Evolutionary conservation across 73 alveolate species (phyloP), one percentile per base, ranked within the genome.

Genomic region (Paramecium sexaurelia): DNA sequence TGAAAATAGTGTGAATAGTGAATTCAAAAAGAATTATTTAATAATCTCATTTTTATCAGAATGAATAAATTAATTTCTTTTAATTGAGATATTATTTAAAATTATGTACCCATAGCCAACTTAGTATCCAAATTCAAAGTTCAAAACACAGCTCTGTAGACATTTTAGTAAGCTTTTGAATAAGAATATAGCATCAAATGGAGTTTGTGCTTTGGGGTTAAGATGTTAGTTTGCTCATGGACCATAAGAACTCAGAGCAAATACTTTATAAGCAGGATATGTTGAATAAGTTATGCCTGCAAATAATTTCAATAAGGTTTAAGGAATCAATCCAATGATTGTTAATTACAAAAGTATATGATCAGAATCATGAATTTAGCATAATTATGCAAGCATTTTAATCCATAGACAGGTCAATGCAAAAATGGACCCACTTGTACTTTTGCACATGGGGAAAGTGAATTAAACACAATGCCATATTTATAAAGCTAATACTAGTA

Each of bases 181-280:
- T 78, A n/a, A 24, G 5, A 36, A 40, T 41, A 17, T 43, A 78
- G 90, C 90, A 41, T 78, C 32, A 45, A 78, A 78, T 43, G 90
- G 90, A 7, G 71, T 78, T 41, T 78, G 90, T 45, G 90, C 90
- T 24, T 41, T 78, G 41, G 90, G 90, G 15, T 7, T n/a, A 26
- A 78, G 73, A 78, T 78, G 90, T 78, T 43, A 78, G 55, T 78
- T 78, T 43, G 90, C 90, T 78, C 90, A 78, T 78, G 90, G 90
- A 41, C 43, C 45, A 43, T 33, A 78, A 7, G 90, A 78, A 78
- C 71, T 78, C 10, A 78, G 90, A 78, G 26, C 43, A 24, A 78
- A 78, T 20, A 51, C 32, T 51, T 0, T 51, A 51, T 51, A 51
- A 51, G 3, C 67, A n/a, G 67, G 29, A 51, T 51, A n/a, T 51